A percentile compares a stretch with the other conserved stretches of the same genome.
Conservation (phyloP, 805 yeast species). For the Candida caryicola region DNA sequence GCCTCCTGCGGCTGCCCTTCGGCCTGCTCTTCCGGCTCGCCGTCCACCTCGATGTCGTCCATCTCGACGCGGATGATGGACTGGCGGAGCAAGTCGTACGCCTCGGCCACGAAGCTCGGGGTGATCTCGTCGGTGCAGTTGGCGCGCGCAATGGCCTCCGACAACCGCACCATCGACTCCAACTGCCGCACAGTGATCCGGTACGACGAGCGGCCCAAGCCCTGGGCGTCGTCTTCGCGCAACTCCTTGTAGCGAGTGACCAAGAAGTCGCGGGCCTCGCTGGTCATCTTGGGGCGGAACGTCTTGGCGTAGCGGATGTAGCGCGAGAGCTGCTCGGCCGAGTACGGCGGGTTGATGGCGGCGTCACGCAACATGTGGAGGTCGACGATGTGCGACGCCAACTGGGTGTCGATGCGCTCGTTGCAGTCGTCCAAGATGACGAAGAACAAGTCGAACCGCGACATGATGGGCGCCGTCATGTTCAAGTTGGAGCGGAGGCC, state of each 20-base stretch:
- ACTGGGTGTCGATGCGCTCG: conserved; percentile 81
- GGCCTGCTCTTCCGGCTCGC: conserved; percentile 23
- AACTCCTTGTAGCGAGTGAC: conserved; percentile 81
- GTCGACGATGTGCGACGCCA: conserved; percentile 90
- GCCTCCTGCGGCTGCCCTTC: conserved; percentile 14
- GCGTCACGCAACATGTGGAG: conserved; percentile 87
- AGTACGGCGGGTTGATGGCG: conserved; percentile 85
- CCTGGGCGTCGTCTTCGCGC: conserved; percentile 88
- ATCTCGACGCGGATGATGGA: conserved; percentile 91
- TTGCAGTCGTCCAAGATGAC: conserved; percentile 94
- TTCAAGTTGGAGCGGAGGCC: conserved; percentile 82
- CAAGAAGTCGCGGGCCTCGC: conserved; percentile 72
- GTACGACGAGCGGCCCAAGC: conserved; percentile 78
- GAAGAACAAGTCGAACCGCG: conserved; percentile 92
- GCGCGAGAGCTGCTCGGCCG: conserved; percentile 82
- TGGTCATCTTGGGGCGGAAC: conserved; percentile 84
- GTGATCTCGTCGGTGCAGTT: conserved; percentile 88
- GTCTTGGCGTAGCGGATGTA: conserved; percentile 91
- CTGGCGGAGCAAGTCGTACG: conserved; percentile 83
- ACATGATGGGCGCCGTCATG: conserved; percentile 99
- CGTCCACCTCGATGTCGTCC: conserved; percentile 86
- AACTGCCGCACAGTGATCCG: conserved; percentile 96
- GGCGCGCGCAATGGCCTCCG: conserved; percentile 96
- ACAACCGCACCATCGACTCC: conserved; percentile 87
- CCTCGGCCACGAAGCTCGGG: conserved; percentile 86